phyloP scores from a whole-genome alignment of 2,329 filamentous ascomycete species.

The Pseudogymnoascus sp. region DNA sequence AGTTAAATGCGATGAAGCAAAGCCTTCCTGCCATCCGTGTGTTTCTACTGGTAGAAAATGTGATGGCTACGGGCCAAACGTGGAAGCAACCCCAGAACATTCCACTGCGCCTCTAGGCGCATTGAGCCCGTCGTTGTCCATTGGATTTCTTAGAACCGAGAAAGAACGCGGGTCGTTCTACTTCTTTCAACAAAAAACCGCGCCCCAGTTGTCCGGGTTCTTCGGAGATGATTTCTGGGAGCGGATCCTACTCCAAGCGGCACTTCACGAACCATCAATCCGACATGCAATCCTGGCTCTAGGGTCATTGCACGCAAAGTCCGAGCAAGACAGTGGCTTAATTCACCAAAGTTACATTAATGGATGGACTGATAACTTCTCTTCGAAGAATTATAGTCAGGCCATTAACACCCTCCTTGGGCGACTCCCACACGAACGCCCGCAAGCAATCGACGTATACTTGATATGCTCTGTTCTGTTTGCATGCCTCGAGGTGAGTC shows the following conservation, averaged over 20 bases:
- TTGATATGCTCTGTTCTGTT: neutral
- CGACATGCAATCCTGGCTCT: slow-evolving; percentile 11
- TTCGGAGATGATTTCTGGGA: slow-evolving; percentile 12
- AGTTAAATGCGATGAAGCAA: slow-evolving; percentile 13
- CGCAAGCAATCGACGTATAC: neutral
- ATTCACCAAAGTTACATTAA: neutral
- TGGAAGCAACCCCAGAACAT: neutral
- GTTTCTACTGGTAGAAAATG: slow-evolving; percentile 9
- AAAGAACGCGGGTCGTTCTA: neutral
- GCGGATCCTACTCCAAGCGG: slow-evolving; percentile 11
- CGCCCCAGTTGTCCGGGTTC: slow-evolving; percentile 7
- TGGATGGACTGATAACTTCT: neutral
- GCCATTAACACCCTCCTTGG: neutral
- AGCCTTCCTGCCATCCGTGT: slow-evolving; percentile 5
- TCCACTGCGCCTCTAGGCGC: neutral
- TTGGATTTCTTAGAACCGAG: neutral
- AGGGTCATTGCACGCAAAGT: slow-evolving; percentile 2
- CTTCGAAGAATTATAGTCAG: neutral
- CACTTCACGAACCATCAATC: slow-evolving; percentile 4
- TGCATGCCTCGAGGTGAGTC: neutral
- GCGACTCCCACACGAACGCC: neutral
- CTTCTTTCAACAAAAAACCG: slow-evolving; percentile 11
- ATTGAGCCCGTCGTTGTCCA: neutral
- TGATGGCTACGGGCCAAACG: neutral
- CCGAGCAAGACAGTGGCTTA: neutral